Base-by-base conservation (phyloP, 2,329 filamentous ascomycete species). In the Zalaria sp. region DNA sequence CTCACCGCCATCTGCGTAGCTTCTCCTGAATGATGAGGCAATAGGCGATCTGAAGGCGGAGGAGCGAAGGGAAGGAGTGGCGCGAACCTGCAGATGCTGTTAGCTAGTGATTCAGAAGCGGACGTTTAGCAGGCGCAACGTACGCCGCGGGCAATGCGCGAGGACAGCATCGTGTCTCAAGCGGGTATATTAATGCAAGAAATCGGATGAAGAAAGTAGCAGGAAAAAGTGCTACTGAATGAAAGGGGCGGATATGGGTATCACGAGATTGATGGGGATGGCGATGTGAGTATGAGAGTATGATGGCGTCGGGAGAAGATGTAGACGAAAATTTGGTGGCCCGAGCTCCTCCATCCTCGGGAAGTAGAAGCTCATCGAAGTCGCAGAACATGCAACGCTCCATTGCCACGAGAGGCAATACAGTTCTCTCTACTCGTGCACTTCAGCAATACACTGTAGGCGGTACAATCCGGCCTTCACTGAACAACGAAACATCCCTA, bases 1-100 rank as follows among this genome's bases (percentile, higher is more conserved):
- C 53, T 75, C 69, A 46, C 69, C 70, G 57, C 75, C 77, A 52
- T 83, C 79, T 25, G 83, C 81, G 70, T 83, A 86, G 57, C 83
- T 75, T 53, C 67, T 61, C 59, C 81, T 77, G 62, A 89, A 85
- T 57, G 77, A 77, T 51, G 83, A 77, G 51, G 73, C 73, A 56
- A 84, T 65, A 51, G 85, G 79, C 55, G 81, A 75, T 68, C 80
- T 79, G 53, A 53, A 52, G 50, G 53, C 55, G 47, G 57, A 57
- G 49, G 56, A 55, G 54, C 56, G 51, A 47, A 59, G 51, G 45
- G 57, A 50, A 35, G 57, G 54, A 35, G 55, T 52, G 43, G 57
- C 56, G 50, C 58, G 58, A 38, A 43, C 41, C 46, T 46, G 38
- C 8, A 37, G 25, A 27, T 36, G 43, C 25, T 29, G 11, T 38